These are phyloP conservation scores for Candida palmyrensis DNA, from an alignment of 805 yeast genomes.

Conservation along the genomic window DNA sequence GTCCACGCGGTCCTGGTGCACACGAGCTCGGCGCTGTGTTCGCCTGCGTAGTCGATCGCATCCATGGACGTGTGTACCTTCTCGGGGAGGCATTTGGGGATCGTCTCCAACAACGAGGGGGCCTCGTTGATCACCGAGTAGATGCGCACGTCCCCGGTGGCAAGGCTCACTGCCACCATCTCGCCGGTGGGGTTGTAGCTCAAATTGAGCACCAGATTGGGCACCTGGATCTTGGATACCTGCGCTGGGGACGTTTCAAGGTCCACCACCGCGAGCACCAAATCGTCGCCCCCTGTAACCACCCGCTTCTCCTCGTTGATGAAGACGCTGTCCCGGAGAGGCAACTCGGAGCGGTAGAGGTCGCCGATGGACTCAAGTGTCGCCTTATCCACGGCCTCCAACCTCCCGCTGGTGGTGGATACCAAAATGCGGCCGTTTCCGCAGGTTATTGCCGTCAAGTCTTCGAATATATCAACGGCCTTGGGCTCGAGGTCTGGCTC, in stretches of 20 bases:
- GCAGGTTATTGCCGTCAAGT: conserved; percentile 35
- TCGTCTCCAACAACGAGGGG: conserved; percentile 46
- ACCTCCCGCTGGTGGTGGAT: conserved; percentile 39
- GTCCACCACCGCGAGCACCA: conserved; percentile 47
- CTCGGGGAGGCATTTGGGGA: conserved; percentile 36
- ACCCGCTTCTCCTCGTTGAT: conserved; percentile 58
- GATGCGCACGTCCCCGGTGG: conserved; percentile 55
- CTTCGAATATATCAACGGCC: conserved; percentile 46
- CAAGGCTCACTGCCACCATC: conserved; percentile 49
- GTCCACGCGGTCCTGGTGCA: conserved; percentile 65
- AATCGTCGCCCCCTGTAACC: conserved; percentile 65
- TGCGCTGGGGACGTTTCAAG: conserved; percentile 21
- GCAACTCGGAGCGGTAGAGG: conserved; percentile 40
- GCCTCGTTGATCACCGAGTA: conserved; percentile 51
- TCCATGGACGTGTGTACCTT: conserved; percentile 29
- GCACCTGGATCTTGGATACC: conserved; percentile 28
- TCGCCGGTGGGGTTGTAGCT: conserved; percentile 57
- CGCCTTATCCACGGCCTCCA: conserved; percentile 34
- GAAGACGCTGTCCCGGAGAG: conserved; percentile 49
- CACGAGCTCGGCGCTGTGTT: conserved; percentile 39
- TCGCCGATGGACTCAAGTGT: conserved; percentile 24
- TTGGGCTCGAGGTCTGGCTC: conserved; percentile 57
- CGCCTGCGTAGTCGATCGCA: conserved; percentile 33
- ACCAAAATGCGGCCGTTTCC: conserved; percentile 16
- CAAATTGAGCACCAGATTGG: conserved; percentile 54